These are phyloP conservation scores for Solanum habrochaites DNA, from an alignment of 257 asterid species.

Conservation along the genomic window DNA sequence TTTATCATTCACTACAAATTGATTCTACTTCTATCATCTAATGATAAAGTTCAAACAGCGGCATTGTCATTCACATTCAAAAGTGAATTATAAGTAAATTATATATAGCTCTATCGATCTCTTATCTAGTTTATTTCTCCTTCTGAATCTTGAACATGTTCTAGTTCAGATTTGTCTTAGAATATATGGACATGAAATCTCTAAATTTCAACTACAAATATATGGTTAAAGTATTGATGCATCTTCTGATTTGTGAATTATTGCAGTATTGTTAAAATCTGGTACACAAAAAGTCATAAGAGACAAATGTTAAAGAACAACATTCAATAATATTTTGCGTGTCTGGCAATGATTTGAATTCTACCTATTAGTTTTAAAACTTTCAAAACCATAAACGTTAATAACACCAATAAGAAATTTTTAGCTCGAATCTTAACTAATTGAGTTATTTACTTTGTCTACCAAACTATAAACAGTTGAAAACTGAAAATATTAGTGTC, in stretches of 20 bases:
- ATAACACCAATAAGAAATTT: slow-evolving; percentile 87
- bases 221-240: slow-evolving; percentile 34
- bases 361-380: slow-evolving; percentile 85
- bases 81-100: slow-evolving; percentile 15
- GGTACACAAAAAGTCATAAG: neutral
- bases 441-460: slow-evolving; percentile 79
- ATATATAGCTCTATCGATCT: slow-evolving; percentile 97
- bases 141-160: slow-evolving; percentile 98
- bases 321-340: neutral
- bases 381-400: slow-evolving; percentile 87
- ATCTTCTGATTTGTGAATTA: slow-evolving; percentile 15
- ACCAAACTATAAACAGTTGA: slow-evolving; percentile 63
- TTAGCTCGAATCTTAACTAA: slow-evolving; percentile 84
- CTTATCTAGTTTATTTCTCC: slow-evolving; percentile 90
- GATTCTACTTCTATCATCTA: no score
- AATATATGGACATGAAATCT: neutral
- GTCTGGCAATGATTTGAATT: neutral
- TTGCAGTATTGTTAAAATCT: slow-evolving; percentile 13
- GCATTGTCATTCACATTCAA: no score
- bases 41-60: no score
- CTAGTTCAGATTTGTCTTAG: slow-evolving; percentile 3
- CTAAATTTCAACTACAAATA: slow-evolving; percentile 11
- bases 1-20: no score
- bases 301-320: neutral
- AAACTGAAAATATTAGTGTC: neutral